Conservation (phyloP, 768 basidiomycete species). For the Calvatia gigantea region DNA sequence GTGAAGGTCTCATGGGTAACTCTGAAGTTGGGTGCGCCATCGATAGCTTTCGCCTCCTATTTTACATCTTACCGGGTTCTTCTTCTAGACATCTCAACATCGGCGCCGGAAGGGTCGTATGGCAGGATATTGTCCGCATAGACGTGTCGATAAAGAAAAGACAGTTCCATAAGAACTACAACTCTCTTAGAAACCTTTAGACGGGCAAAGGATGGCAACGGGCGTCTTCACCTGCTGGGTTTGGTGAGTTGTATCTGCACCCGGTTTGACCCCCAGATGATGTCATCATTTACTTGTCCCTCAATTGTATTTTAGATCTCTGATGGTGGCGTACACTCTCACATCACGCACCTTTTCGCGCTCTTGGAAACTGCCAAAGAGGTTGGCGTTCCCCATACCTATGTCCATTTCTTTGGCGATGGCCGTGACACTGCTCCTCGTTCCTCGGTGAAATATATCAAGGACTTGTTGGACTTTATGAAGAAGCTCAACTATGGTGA, state of each 20-base stretch:
- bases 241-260: constrained; percentile 48
- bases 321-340: constrained; percentile 96
- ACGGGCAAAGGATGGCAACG: constrained; percentile 77
- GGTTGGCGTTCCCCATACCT: constrained; percentile 77
- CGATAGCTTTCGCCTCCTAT: constrained; percentile 3
- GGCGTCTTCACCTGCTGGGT: constrained; percentile 85
- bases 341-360: constrained; percentile 86
- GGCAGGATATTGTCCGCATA: constrained; percentile 97
- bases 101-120: constrained; percentile 91
- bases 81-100: constrained; percentile 84
- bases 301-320: constrained; percentile 54
- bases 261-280: background rate
- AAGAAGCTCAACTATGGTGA: constrained; percentile 75
- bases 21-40: constrained; percentile 88
- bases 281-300: background rate
- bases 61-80: background rate
- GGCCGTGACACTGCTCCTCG: constrained; percentile 92
- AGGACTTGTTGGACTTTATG: constrained; percentile 75
- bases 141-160: constrained; percentile 88
- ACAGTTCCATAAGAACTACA: constrained; percentile 76
- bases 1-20: constrained; percentile 95
- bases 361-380: constrained; percentile 90
- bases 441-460: constrained; percentile 73
- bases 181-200: constrained; percentile 71
- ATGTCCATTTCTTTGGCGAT: constrained; percentile 92